Percentiles rank a stretch among this genome's conserved stretches.
Conservation (phyloP, 1,284 basidiomycete genomes). For the Ceratobasidium sp. region DNA sequence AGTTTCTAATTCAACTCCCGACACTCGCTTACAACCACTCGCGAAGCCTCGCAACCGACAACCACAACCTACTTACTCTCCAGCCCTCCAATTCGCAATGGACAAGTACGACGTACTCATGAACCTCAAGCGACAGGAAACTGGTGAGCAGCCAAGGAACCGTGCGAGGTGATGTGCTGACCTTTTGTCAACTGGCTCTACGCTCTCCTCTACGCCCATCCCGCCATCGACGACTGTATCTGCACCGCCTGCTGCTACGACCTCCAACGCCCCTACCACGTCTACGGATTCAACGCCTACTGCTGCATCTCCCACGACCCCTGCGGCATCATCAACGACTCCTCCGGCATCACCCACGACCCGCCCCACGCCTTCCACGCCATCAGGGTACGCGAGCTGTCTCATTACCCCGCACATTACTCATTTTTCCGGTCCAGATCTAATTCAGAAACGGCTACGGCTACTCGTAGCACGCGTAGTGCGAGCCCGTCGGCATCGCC, state of each 20-base stretch:
- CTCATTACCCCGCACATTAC: conserved; percentile 14
- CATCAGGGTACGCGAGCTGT: conserved; percentile 34
- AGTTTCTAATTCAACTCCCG: conserved; percentile 13
- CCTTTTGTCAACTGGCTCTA: conserved; percentile 14
- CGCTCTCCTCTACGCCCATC: neutral
- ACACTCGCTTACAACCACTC: conserved; percentile 45
- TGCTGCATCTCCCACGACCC: conserved; percentile 2
- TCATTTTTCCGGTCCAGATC: conserved; percentile 33
- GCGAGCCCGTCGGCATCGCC: conserved; percentile 1
- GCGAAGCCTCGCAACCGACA: conserved; percentile 44
- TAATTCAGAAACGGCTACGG: conserved; percentile 33
- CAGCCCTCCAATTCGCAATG: conserved; percentile 9
- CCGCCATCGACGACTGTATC: neutral
- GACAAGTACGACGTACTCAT: conserved; percentile 43
- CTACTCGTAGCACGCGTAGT: neutral
- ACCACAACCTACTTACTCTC: neutral
- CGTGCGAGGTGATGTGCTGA: conserved; percentile 13
- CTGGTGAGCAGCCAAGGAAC: conserved; percentile 30
- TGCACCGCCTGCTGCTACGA: neutral
- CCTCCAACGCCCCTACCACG: neutral
- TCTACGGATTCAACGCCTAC: neutral
- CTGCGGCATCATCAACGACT: neutral
- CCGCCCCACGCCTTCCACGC: conserved; percentile 3
- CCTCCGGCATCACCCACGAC: conserved; percentile 5
- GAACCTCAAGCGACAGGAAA: conserved; percentile 38